phyloP scores from a whole-genome alignment of 75 land plant genomes.

The Selaginella moellendorffii region DNA sequence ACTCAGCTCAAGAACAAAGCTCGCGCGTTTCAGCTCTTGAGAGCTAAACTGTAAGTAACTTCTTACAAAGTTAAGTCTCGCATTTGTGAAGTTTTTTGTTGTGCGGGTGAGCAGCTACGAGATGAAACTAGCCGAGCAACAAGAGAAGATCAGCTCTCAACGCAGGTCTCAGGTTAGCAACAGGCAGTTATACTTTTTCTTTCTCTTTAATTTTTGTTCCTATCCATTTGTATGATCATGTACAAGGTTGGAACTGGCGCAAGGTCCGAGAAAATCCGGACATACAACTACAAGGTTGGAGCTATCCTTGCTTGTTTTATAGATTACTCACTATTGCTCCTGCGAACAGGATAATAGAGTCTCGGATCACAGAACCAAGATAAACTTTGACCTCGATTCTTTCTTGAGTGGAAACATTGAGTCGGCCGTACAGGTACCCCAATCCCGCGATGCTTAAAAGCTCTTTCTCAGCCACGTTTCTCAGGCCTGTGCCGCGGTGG shows the following conservation, averaged over 20 bases:
- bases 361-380: conserved; percentile 85
- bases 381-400: conserved; percentile 84
- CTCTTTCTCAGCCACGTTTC: conserved; percentile 4
- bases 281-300: conserved; percentile 95
- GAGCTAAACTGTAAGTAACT: conserved; percentile 73
- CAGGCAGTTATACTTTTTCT: conserved; percentile 22
- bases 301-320: not conserved
- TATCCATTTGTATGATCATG: not conserved
- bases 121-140: conserved; percentile 86
- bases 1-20: conserved; percentile 74
- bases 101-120: conserved; percentile 41
- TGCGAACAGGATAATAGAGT: conserved; percentile 69
- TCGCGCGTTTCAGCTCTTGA: conserved; percentile 77
- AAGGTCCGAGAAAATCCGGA: conserved; percentile 89
- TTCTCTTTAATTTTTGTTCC: conserved; percentile 1
- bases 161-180: conserved; percentile 88
- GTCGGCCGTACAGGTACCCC: conserved; percentile 66
- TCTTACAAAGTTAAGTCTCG: not conserved
- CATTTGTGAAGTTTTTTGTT: not conserved
- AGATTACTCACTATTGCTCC: not conserved
- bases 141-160: conserved; percentile 56
- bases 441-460: not conserved
- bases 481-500: conserved; percentile 81
- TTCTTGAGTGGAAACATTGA: conserved; percentile 82
- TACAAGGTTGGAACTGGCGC: conserved; percentile 96